Evolutionary conservation across 148 eudicot genomes (phyloP), one percentile per base, ranked within the genome.

Genomic region (Vaccinium corymbosum): DNA sequence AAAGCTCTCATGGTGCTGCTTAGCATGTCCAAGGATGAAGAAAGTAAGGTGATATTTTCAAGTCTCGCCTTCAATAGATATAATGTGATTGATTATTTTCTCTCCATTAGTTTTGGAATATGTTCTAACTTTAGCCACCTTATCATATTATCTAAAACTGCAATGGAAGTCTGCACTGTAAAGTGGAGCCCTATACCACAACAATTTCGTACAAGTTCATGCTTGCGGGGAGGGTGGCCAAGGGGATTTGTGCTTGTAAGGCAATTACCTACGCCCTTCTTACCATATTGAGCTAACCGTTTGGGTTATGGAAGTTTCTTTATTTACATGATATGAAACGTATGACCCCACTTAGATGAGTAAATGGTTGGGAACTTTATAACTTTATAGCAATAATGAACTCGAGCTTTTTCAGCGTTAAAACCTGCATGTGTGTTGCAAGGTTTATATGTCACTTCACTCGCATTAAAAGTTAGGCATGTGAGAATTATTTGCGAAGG

Each of bases 11-110:
- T 88, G 91, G 91, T 81, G 68, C 86, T 93, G 85, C 91, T 89
- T 78, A 88, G 90, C 87, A 90, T 93, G 90, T 87, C 90, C 79
- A 91, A 89, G 86, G 94, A 93, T 83, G 91, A 90, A 88, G 93
- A 93, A 66, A 93, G 92, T 81, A 91, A 90, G 95, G 95, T 93
- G 84, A 86, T 83, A 64, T 51, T 77, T 10, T 80, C 71, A 35
- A 84, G 35, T 32, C 79, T 51, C 13, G 46, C 78, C 59, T n/a
- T 20, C 8, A 0, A 46, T 80, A 20, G 19, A 80, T 12, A 48
- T 50, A 8, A 64, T 64, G 32, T 70, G 48, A 75, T 59, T 80
- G 14, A 57, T 35, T 80, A 10, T 59, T 42, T 35, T 38, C 10
- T 59, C 15, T 56, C 20, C 32, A 50, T 79, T 22, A 19, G 74